These are phyloP conservation scores for Bipolaris sorokiniana DNA, from an alignment of 2,329 filamentous ascomycete species.

Conservation along the genomic window DNA sequence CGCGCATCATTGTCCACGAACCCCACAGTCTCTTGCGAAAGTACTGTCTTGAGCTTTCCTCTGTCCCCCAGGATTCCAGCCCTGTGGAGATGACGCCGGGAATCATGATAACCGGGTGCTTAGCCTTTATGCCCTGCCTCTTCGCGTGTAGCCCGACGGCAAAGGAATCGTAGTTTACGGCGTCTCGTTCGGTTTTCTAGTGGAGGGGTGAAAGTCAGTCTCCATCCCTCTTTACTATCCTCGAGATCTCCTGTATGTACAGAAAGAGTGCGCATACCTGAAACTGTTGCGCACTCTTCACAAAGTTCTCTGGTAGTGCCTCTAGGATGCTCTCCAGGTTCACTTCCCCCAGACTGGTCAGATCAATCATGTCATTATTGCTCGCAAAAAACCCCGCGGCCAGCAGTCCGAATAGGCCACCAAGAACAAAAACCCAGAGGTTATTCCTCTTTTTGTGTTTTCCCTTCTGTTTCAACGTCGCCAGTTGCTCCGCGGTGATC, in stretches of 20 bases:
- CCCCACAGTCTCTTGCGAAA: conserved; percentile 96
- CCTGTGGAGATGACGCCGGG: conserved; percentile 97
- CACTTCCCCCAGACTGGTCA: conserved; percentile 72
- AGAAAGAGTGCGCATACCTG: conserved; percentile 63
- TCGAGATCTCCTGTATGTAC: not conserved
- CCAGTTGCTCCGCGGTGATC: conserved; percentile 59
- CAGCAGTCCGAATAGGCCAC: conserved; percentile 88
- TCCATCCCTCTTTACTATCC: conserved; percentile 1
- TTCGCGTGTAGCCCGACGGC: conserved; percentile 84
- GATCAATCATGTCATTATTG: conserved; percentile 85
- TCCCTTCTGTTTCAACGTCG: conserved; percentile 54
- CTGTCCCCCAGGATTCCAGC: conserved; percentile 94
- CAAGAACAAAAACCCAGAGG: conserved; percentile 83
- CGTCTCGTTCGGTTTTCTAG: conserved; percentile 83
- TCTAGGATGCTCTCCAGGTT: conserved; percentile 88
- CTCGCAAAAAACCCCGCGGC: conserved; percentile 88
- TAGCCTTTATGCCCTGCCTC: conserved; percentile 77
- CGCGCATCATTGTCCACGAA: conserved; percentile 98
- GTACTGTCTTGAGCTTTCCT: conserved; percentile 82
- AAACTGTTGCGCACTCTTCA: conserved; percentile 84
- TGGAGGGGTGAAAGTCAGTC: conserved; percentile 35
- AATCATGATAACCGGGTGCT: conserved; percentile 94
- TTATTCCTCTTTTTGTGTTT: conserved; percentile 69
- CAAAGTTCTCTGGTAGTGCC: conserved; percentile 81
- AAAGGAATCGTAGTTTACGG: conserved; percentile 92